These are phyloP conservation scores for Spathaspora sp. DNA, from an alignment of 805 yeast genomes.

Conservation along the genomic window DNA sequence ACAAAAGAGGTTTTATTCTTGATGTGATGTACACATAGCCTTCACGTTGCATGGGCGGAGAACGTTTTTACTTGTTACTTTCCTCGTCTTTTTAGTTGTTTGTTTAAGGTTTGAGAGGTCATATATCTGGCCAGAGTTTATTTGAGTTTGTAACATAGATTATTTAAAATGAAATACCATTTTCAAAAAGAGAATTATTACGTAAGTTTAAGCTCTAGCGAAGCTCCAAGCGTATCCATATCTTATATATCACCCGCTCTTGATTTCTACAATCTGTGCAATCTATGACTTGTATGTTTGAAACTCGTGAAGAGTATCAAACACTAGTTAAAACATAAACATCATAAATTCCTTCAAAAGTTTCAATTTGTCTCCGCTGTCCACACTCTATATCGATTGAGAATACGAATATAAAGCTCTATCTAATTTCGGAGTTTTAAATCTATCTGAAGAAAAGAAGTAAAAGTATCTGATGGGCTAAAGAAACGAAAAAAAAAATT, in stretches of 20 bases:
- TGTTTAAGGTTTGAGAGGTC: not conserved
- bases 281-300: not conserved
- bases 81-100: not conserved
- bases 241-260: not conserved
- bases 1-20: not conserved
- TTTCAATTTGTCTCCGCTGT: conserved; percentile 41
- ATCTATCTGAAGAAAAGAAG: conserved; percentile 19
- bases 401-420: conserved; percentile 35
- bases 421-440: conserved; percentile 33
- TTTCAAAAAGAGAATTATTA: not conserved
- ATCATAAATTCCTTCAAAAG: not conserved
- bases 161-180: not conserved
- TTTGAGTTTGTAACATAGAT: conserved; percentile 4
- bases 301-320: not conserved
- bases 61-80: not conserved
- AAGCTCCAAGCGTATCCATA: not conserved
- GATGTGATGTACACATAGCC: not conserved
- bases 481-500: not conserved
- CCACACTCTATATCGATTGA: conserved; percentile 39
- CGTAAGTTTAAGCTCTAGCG: not conserved
- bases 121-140: not conserved
- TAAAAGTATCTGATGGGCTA: not conserved
- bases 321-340: not conserved
- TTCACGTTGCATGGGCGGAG: not conserved
- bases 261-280: not conserved